Conservation (phyloP, 129 eudicot genomes). For the Arctium lappa region DNA sequence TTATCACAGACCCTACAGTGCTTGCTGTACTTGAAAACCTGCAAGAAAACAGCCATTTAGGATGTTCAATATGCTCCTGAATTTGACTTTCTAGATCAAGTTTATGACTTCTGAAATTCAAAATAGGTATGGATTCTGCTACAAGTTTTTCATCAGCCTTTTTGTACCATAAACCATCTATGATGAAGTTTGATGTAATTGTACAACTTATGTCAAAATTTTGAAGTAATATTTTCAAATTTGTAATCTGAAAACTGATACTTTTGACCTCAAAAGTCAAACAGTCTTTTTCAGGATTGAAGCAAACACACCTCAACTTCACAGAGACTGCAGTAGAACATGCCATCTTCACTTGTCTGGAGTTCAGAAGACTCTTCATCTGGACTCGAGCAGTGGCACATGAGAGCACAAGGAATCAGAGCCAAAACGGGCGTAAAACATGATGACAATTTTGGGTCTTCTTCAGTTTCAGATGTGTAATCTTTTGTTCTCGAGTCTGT, state of each 20-base stretch:
- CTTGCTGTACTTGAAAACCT: conserved; percentile 98
- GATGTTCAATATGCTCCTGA: not conserved
- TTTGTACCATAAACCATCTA: not conserved
- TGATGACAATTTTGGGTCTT: conserved; percentile 7
- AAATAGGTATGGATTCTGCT: not conserved
- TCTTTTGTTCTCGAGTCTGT: conserved; percentile 35
- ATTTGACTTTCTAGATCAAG: conserved; percentile 8
- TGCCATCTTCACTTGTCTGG: conserved; percentile 90
- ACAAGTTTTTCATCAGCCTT: not conserved
- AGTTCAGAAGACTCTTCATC: conserved; percentile 55
- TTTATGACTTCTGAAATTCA: not conserved
- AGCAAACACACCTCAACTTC: conserved; percentile 82
- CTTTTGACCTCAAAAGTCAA: not conserved
- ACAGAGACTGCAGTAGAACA: conserved; percentile 92
- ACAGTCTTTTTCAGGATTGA: not conserved
- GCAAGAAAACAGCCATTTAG: conserved; percentile 20
- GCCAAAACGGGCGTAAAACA: conserved; percentile 36
- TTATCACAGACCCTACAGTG: conserved; percentile 99
- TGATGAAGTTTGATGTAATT: not conserved
- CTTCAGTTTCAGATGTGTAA: conserved; percentile 32
- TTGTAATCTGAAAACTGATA: not conserved
- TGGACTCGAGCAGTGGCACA: conserved; percentile 44
- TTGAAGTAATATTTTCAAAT: not conserved
- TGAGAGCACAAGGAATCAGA: conserved; percentile 59
- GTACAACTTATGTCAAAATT: not conserved